Conservation (phyloP, 2,329 filamentous ascomycete genomes). For the Colletotrichum orchidophilum region DNA sequence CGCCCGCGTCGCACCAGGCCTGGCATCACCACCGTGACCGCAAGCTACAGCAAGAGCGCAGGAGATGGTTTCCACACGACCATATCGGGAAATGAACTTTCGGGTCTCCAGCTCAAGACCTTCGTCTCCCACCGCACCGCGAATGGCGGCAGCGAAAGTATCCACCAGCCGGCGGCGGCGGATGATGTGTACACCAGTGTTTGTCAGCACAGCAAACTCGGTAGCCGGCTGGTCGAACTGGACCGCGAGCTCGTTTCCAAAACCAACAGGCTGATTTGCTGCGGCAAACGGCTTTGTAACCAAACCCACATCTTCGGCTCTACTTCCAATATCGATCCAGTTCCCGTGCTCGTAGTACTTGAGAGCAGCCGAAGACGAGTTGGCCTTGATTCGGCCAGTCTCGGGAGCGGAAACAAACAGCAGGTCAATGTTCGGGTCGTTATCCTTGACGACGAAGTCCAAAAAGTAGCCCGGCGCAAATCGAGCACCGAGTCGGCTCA, state of each 20-base stretch:
- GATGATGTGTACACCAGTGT: constrained; percentile 87
- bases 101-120: constrained; percentile 84
- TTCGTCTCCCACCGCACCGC: constrained; percentile 78
- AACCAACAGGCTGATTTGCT: constrained; percentile 75
- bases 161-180: constrained; percentile 87
- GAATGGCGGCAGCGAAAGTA: constrained; percentile 85
- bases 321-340: constrained; percentile 79
- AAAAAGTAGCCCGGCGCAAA: constrained; percentile 93
- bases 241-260: constrained; percentile 95
- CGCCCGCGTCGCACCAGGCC: constrained; percentile 77
- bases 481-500: constrained; percentile 62
- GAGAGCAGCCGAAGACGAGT: constrained; percentile 61
- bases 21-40: constrained; percentile 83
- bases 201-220: constrained; percentile 92
- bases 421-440: constrained; percentile 66
- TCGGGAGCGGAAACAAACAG: constrained; percentile 91
- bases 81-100: constrained; percentile 86
- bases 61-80: constrained; percentile 87
- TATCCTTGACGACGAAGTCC: constrained; percentile 77
- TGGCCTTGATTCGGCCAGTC: constrained; percentile 80
- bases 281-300: constrained; percentile 79
- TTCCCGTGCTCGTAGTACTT: constrained; percentile 81
- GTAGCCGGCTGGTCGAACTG: constrained; percentile 87
- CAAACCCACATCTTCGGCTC: constrained; percentile 81
- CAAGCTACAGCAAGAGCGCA: constrained; percentile 94